Base-by-base conservation (phyloP, 345 rosid species). In the Rhodomyrtus tomentosa region DNA sequence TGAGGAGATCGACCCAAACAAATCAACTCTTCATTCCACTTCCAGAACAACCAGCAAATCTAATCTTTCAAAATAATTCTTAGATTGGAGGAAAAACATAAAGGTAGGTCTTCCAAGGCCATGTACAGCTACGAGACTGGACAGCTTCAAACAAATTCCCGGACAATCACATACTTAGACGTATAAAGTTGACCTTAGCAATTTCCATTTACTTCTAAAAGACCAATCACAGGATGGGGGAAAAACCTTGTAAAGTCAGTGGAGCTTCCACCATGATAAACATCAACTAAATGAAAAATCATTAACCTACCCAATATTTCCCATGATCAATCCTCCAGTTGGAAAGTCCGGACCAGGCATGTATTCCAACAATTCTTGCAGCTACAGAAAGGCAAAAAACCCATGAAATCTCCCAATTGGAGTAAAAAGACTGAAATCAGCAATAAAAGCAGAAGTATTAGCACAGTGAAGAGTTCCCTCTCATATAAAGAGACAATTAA, bases 281-380 rank as follows among this genome's bases (percentile, higher is more conserved):
- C 48, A 72, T 59, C 29, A 68, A 45, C 14, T 5, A 22, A 53
- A 81, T 42, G 50, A 58, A 38, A 38, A 73, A 52, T 85, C 32
- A 80, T 36, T 24, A 81, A 87, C 92, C 87, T 88, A 96, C 99
- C 99, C 99, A 83, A 90, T 90, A 86, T 94, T 95, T 85, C 99
- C 99, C 98, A 96, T 95, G 42, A 96, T 93, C 84, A 95, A 81
- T 89, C 99, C 99, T 84, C 99, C 99, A 7, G 99, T 96, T 59
- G 99, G 99, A 87, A 96, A 96, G 91, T 96, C 99, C 38, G 99
- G 99, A 54, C 98, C 99, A 85, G 99, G 99, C 99, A 96, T 96
- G 92, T 96, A 94, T 87, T 96, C 99, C 90, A 95, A 88, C 88
- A 96, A 87, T 87, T 96, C 99, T 95, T 95, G 99, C 91, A 96